Evolutionary conservation across 441 rosid genomes (phyloP).

Genomic region (Arabidopsis hybrid): DNA sequence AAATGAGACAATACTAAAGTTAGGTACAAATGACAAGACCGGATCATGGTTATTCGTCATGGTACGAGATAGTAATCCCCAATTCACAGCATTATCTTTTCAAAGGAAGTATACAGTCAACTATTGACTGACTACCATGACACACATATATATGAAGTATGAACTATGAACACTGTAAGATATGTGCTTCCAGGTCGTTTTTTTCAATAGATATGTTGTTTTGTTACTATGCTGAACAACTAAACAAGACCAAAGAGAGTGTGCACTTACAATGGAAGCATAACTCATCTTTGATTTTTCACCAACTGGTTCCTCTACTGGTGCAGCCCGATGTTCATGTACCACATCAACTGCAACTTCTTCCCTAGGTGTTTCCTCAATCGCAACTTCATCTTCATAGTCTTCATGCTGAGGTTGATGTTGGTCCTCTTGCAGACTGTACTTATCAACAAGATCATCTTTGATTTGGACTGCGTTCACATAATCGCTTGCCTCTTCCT

Average conservation of each 20-base stretch:
- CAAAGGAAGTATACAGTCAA: neutral
- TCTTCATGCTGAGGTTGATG: slow-evolving; percentile 58
- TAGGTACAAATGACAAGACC: slow-evolving; percentile 6
- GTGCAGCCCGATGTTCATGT: slow-evolving; percentile 47
- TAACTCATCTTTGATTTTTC: slow-evolving; percentile 67
- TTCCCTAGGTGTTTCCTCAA: slow-evolving; percentile 62
- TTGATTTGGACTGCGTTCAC: slow-evolving; percentile 61
- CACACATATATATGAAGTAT: slow-evolving; percentile 3
- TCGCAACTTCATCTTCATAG: slow-evolving; percentile 53
- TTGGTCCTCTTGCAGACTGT: slow-evolving; percentile 54
- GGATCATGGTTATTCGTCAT: neutral
- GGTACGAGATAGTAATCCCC: neutral
- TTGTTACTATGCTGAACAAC: neutral
- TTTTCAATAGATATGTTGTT: neutral
- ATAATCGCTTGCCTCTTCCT: slow-evolving; percentile 71
- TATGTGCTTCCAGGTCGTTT: neutral
- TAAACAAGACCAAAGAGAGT: slow-evolving; percentile 15
- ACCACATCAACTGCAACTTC: slow-evolving; percentile 51
- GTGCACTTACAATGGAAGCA: slow-evolving; percentile 67
- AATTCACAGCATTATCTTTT: neutral
- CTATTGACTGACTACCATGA: slow-evolving; percentile 1
- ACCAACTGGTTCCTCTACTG: slow-evolving; percentile 59
- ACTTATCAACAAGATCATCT: slow-evolving; percentile 68
- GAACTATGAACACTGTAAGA: neutral
- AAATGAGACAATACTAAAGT: neutral